Evolutionary conservation across 108 stramenopile genomes (phyloP).

Genomic region (Seminavis robusta): DNA sequence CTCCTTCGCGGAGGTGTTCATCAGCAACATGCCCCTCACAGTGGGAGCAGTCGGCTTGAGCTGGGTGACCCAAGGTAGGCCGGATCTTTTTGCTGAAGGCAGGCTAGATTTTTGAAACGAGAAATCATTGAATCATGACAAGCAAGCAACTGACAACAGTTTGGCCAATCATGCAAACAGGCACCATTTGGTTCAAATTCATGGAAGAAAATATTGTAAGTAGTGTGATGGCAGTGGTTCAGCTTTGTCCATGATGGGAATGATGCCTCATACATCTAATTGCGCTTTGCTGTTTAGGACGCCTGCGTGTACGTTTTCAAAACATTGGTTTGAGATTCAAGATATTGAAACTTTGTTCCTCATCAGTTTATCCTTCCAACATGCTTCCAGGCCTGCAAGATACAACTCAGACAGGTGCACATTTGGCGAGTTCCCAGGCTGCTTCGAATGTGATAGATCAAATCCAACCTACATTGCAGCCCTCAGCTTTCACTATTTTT

Average conservation of each 20-base stretch:
- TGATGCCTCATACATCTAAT: conserved; percentile 66
- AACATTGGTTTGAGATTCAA: too few relatives aligned
- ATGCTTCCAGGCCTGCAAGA: conserved; percentile 25
- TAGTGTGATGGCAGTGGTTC: conserved; percentile 62
- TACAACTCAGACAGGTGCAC: background rate
- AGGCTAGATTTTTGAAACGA: too few relatives aligned
- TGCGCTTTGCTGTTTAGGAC: too few relatives aligned
- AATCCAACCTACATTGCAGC: conserved; percentile 6
- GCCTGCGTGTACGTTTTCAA: too few relatives aligned
- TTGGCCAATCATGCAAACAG: too few relatives aligned
- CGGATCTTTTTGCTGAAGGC: too few relatives aligned
- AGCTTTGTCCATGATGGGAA: too few relatives aligned
- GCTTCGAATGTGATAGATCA: conserved; percentile 42
- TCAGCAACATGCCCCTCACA: conserved; percentile 48
- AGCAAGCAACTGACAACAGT: too few relatives aligned
- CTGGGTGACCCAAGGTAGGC: conserved; percentile 37
- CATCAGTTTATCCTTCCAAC: too few relatives aligned
- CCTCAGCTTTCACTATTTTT: conserved; percentile 29
- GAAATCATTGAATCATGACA: too few relatives aligned
- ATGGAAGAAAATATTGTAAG: conserved; percentile 35
- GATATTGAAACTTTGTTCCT: too few relatives aligned
- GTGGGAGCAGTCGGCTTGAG: conserved; percentile 49
- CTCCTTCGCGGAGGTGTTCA: conserved; percentile 21
- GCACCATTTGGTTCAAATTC: conserved; percentile 64
- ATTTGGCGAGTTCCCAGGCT: conserved; percentile 47